A percentile compares a stretch with the other conserved stretches of the same genome.
Conservation (phyloP, 129 eudicot genomes). For the Pulicaria dysenterica region DNA sequence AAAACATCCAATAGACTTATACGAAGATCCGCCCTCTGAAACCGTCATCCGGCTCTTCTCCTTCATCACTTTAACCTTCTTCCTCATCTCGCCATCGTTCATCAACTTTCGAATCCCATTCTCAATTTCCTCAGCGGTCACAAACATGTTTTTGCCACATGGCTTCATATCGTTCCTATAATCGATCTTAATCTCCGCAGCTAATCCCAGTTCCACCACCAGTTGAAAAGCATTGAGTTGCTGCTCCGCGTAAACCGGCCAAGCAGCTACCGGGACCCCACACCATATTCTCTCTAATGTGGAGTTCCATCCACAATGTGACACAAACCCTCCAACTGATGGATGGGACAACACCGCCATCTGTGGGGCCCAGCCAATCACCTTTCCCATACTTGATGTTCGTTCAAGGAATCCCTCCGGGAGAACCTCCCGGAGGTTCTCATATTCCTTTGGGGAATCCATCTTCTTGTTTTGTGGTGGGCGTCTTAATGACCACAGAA, state of each 20-base stretch:
- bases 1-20: constrained; percentile 12
- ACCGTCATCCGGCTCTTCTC: constrained; percentile 36
- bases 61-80: constrained; percentile 34
- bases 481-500: constrained; percentile 44
- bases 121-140: constrained; percentile 35
- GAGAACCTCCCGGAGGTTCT: constrained; percentile 18
- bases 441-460: constrained; percentile 13
- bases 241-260: constrained; percentile 49
- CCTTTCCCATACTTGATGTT: constrained; percentile 26
- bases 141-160: background rate
- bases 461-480: background rate
- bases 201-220: constrained; percentile 35
- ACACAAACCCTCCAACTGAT: constrained; percentile 44
- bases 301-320: constrained; percentile 48
- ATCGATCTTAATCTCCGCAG: constrained; percentile 21
- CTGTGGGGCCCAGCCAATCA: constrained; percentile 47
- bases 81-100: constrained; percentile 21
- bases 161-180: constrained; percentile 1
- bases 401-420: constrained; percentile 46
- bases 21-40: constrained; percentile 42
- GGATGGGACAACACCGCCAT: constrained; percentile 35
- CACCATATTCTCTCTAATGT: constrained; percentile 40
- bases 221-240: constrained; percentile 41
- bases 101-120: constrained; percentile 26
- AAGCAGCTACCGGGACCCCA: constrained; percentile 41